Base-by-base conservation (phyloP, 2,329 filamentous ascomycete species). In the Monosporascus sp. region DNA sequence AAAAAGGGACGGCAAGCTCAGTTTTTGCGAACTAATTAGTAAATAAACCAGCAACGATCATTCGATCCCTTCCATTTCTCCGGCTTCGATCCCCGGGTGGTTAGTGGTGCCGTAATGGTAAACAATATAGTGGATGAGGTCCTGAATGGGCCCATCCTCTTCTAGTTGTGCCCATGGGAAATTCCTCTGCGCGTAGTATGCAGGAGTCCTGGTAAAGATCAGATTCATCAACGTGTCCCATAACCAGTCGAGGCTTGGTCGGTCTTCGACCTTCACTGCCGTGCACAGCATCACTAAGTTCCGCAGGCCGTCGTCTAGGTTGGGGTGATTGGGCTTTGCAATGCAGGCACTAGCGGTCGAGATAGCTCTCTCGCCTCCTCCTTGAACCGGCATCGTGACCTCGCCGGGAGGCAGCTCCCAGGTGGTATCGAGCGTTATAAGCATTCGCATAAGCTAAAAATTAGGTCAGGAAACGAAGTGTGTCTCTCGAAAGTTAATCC, bases 231-330 rank as follows among this genome's bases (percentile, higher is more conserved):
- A 20, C 20, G 39, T 20, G 9, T 43, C 39, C n/a, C 15, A 43
- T 8, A 43, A 6, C 39, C 39, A 43, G 39, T 43, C 39, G 17
- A 43, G 39, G 20, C n/a, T 43, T 22, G 39, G 17, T 11, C 39
- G 39, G 20, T 43, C 61, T 77, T 76, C 83, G 82, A 86, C 74
- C 77, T 43, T 43, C n/a, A 20, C n/a, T 11, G 39, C 39, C n/a
- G 39, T 43, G 8, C 39, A 43, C 39, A 18, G n/a, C 39, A 43
- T 43, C n/a, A 43, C 39, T 11, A 43, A 11, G n/a, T 8, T 5
- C n/a, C 17, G 9, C 9, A 43, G 39, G 39, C 20, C 39, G 17
- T 43, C 17, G 8, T 43, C 39, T 22, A 43, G 18, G 20, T 39
- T 22, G 8, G 39, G 7, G 20, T 11, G 8, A 7, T 43, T 20